Evolutionary conservation across 1,284 basidiomycete species (phyloP).

Genomic region (Ustilago crameri): DNA sequence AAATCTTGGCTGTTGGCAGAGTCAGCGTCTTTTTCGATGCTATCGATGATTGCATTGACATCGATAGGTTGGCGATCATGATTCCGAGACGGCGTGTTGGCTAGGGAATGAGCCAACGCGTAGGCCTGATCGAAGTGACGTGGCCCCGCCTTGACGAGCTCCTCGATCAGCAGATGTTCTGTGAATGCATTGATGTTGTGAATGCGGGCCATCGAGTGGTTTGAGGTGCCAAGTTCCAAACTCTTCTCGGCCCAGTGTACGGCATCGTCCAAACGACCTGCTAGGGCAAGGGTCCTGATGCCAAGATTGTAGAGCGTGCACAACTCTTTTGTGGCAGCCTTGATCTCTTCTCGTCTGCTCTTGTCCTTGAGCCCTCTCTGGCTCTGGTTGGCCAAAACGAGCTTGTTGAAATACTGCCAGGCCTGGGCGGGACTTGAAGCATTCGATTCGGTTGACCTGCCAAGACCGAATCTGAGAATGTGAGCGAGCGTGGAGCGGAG

Average conservation of each 20-base stretch:
- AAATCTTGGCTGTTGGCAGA: background rate
- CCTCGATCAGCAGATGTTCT: conserved; percentile 32
- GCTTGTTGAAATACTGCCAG: conserved; percentile 19
- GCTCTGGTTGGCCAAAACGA: conserved; percentile 15
- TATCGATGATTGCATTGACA: conserved; percentile 12
- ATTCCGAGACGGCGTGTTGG: background rate
- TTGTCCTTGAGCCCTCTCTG: conserved; percentile 15
- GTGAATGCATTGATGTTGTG: conserved; percentile 29
- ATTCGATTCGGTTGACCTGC: background rate
- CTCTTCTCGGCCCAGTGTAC: conserved; percentile 21
- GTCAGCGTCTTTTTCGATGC: conserved; percentile 8
- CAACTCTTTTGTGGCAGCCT: conserved; percentile 8
- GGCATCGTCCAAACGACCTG: conserved; percentile 39
- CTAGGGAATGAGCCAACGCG: too few species aligned
- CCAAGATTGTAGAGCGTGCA: conserved; percentile 36
- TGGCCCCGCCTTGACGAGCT: conserved; percentile 27
- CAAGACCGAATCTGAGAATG: conserved; percentile 27
- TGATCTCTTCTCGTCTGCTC: background rate
- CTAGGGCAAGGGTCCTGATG: conserved; percentile 35
- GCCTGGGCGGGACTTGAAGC: conserved; percentile 2
- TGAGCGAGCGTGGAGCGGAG: conserved; percentile 32
- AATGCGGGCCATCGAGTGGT: conserved; percentile 3
- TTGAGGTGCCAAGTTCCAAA: background rate
- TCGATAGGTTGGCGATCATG: conserved; percentile 1
- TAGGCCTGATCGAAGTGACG: conserved; percentile 9